These are phyloP conservation scores for Crataegus laevigata DNA, from an alignment of 306 rosid genomes.

Conservation along the genomic window DNA sequence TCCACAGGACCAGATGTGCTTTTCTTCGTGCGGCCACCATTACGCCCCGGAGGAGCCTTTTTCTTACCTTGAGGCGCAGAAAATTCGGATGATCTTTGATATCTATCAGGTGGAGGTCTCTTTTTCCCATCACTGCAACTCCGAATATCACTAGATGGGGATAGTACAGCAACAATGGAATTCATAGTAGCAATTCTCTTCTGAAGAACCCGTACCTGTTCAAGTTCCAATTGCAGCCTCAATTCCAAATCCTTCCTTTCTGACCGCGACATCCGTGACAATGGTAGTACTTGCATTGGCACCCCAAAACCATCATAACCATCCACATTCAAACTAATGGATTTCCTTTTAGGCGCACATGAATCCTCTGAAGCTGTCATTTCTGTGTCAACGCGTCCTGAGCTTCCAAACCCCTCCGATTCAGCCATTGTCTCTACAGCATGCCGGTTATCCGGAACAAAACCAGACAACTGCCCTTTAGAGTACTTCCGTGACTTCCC, in stretches of 20 bases:
- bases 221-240: slow-evolving; percentile 67
- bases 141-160: slow-evolving; percentile 60
- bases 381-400: slow-evolving; percentile 58
- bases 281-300: slow-evolving; percentile 45
- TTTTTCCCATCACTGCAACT: slow-evolving; percentile 57
- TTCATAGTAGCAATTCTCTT: slow-evolving; percentile 41
- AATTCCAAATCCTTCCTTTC: slow-evolving; percentile 63
- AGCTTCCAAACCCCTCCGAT: slow-evolving; percentile 83
- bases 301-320: slow-evolving; percentile 51
- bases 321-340: slow-evolving; percentile 40
- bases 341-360: slow-evolving; percentile 54
- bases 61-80: slow-evolving; percentile 49
- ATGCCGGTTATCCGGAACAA: slow-evolving; percentile 77
- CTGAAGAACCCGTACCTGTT: slow-evolving; percentile 56
- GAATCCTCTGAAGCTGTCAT: slow-evolving; percentile 52
- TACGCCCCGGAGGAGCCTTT: slow-evolving; percentile 47
- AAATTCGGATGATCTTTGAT: slow-evolving; percentile 23
- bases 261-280: slow-evolving; percentile 53
- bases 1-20: slow-evolving; percentile 40
- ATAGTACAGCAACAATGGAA: slow-evolving; percentile 28
- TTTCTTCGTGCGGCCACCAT: slow-evolving; percentile 45
- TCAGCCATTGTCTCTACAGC: slow-evolving; percentile 86
- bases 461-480: slow-evolving; percentile 70
- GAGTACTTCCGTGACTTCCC: slow-evolving; percentile 89
- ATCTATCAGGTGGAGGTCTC: slow-evolving; percentile 43